Evolutionary conservation across 371 early-diverging fungal genomes (phyloP), one percentile per base, ranked within the genome.

Genomic region (Mortierella sp.): DNA sequence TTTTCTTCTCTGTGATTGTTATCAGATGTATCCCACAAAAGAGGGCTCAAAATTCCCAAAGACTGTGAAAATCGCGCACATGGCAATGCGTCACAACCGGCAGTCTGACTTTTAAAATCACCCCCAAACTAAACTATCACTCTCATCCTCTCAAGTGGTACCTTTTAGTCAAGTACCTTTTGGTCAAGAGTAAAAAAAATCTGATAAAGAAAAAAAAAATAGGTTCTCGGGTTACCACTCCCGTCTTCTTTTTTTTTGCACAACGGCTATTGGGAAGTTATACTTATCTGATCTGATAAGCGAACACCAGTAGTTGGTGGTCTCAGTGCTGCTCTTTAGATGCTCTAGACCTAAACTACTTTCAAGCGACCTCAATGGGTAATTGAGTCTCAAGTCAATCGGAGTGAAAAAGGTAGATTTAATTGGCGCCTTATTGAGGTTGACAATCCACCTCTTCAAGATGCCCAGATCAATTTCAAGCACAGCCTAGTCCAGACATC

Each of bases 271-370:
- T n/a, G 8, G 24, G 52, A n/a, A 52, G 20, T 16, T 14, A 16
- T 16, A 43, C 43, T 16, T 45, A 45, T 45, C 52, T n/a, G 52
- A 52, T 52, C 52, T 52, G 52, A 52, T 52, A 52, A 52, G 52
- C n/a, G 20, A 52, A 52, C 16, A 43, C 8, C 30, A 30, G 30
- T 43, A 6, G 11, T 11, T 11, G 8, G 18, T 52, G 9, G 52
- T 52, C 9, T 52, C 52, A 20, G 1, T 52, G 18, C 11, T 18
- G 5, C 43, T 14, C 10, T 43, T 43, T 43, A 16, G 8, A 8
- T 43, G 43, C 16, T 43, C 43, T 16, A 43, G 43, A 9, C 43
- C 10, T 8, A 2, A 6, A 45, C 5, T 45, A 11, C 11, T 18
- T 45, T 45, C 47, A 45, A 45, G 11, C 18, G 47, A 30, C 30